Percentiles rank a stretch among this genome's conserved stretches.
Conservation (phyloP, 2,329 filamentous ascomycete species). For the Aspergillus arachidicola region DNA sequence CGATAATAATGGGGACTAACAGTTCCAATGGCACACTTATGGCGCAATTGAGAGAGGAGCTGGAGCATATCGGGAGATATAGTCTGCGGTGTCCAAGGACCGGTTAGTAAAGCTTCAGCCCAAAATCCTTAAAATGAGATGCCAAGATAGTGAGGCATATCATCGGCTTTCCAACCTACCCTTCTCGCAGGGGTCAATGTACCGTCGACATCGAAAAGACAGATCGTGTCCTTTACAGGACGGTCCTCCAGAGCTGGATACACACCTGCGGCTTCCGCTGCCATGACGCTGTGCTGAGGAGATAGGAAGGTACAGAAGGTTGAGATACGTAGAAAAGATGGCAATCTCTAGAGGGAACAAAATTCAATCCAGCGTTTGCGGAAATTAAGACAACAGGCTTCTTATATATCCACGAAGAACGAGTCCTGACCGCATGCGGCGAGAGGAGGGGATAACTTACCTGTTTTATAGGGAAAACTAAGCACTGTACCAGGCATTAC, state of each 20-base stretch:
- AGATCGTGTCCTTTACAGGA: slow-evolving; percentile 88
- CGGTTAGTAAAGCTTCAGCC: slow-evolving; percentile 3
- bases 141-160: neutral
- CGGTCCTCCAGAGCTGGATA: slow-evolving; percentile 80
- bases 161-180: slow-evolving; percentile 46
- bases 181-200: slow-evolving; percentile 82
- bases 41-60: slow-evolving; percentile 75
- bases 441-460: slow-evolving; percentile 16
- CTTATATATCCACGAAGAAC: slow-evolving; percentile 4
- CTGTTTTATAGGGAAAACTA: slow-evolving; percentile 8
- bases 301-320: neutral
- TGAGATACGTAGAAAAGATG: neutral
- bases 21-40: slow-evolving; percentile 48
- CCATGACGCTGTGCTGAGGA: slow-evolving; percentile 22
- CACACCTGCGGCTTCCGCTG: slow-evolving; percentile 33
- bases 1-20: slow-evolving; percentile 22
- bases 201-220: slow-evolving; percentile 94
- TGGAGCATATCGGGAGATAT: slow-evolving; percentile 81
- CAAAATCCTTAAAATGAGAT: neutral
- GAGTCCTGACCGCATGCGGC: slow-evolving; percentile 35
- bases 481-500: slow-evolving; percentile 7
- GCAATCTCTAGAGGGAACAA: neutral
- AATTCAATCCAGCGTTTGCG: slow-evolving; percentile 21
- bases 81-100: slow-evolving; percentile 46
- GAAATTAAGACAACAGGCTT: slow-evolving; percentile 7